Conservation (phyloP, 768 basidiomycete genomes). For the Tulasnella sp. region DNA sequence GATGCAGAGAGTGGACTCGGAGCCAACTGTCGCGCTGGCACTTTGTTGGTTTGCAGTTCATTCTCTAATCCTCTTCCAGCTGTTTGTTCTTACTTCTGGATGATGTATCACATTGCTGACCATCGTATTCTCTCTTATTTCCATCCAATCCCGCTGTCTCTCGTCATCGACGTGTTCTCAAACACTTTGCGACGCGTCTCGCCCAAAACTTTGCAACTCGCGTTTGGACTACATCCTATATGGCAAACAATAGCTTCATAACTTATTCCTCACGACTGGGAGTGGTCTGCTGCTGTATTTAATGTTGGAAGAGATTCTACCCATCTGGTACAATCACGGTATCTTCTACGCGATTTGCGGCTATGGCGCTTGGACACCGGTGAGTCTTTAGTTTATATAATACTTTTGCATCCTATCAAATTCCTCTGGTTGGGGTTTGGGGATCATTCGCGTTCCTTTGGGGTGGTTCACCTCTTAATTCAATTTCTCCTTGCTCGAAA, state of each 20-base stretch:
- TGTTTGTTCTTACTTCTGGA: not conserved
- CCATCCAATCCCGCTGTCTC: not conserved
- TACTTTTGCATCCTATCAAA: not conserved
- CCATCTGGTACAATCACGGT: constrained; percentile 59
- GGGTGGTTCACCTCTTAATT: not conserved
- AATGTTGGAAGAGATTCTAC: constrained; percentile 84
- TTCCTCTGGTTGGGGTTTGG: not conserved
- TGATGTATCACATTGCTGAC: not conserved
- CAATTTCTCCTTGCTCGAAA: not conserved
- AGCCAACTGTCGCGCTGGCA: not conserved
- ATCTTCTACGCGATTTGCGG: constrained; percentile 68
- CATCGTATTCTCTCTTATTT: not conserved
- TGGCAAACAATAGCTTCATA: constrained; percentile 46
- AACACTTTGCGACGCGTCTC: not conserved
- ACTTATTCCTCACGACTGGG: constrained; percentile 72
- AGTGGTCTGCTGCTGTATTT: constrained; percentile 74
- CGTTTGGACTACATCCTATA: not conserved
- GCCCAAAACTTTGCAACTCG: not conserved
- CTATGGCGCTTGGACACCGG: constrained; percentile 70
- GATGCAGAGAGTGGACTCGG: not conserved
- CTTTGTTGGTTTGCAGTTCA: not conserved
- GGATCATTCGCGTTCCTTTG: not conserved
- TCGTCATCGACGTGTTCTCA: not conserved
- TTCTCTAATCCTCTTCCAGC: not conserved
- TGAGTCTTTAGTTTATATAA: constrained; percentile 31